Base-by-base conservation (phyloP, 805 yeast species). In the Lachancea nothofagi region DNA sequence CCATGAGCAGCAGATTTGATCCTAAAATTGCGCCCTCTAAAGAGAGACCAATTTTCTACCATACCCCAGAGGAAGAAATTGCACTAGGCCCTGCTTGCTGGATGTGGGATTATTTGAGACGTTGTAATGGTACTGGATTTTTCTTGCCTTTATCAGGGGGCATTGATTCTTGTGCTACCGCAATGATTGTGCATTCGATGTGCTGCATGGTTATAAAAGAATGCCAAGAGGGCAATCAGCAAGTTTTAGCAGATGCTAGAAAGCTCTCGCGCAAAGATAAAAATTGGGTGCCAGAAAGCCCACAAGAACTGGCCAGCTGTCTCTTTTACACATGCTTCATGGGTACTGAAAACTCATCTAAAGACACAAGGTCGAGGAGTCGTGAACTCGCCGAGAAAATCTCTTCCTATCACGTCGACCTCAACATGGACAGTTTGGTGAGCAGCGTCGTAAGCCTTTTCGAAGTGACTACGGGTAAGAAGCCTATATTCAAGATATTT, bases 21-120 rank as follows among this genome's bases (percentile, higher is more conserved):
- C 77, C 84, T 15, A 53, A 57, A 0, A 63, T 84, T 8, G 61
- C 54, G 8, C 96, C 96, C 14, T 64, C 93, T 0, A 54, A 55
- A 15, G 54, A 73, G 1, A 58, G 63, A 17, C 69, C 66, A 4
- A 70, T 82, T 31, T 71, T 70, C 27, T 82, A 83, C 53, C 94
- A 84, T 62, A 55, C 68, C 2, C 96, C 98, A 2, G 95, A 89
- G 55, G 97, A 93, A 64, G 99, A 93, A 62, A 90, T 93, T 49
- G 97, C 97, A 1, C 68, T 85, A 31, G 99, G 99, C 0, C 99
- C 99, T 0, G 98, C 99, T 0, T 93, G 98, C 61, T 93, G 99
- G 99, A 64, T 93, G 47, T 93, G 99, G 99, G 99, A 93, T 62
- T 93, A 93, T 56, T 71, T 93, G 43, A 76, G 99, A 60, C 75